Evolutionary conservation across 495 filamentous ascomycete species (phyloP), one percentile per base, ranked within the genome.

Genomic region (Clavariopsis aquatica): DNA sequence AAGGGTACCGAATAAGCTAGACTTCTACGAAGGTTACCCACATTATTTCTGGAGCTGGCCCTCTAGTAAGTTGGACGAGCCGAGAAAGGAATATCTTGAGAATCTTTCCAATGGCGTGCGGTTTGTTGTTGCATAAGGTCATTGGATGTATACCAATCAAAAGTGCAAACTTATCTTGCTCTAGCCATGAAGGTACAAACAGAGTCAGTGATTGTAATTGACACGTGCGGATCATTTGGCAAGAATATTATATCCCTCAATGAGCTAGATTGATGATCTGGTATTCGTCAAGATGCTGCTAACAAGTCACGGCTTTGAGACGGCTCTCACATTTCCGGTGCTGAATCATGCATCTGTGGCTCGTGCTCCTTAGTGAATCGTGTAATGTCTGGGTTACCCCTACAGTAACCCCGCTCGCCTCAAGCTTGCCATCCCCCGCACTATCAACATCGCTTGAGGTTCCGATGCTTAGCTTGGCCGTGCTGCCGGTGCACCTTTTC

Each of bases 41-140:
- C 65, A 68, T 31, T 68, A 64, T 28, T 49, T 59, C 58, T 68
- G 60, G 59, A 56, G 46, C 31, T 68, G 59, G 60, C 65, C 65
- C 1, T 63, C 65, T 6, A 47, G 8, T 13, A 57, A 64, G 27
- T 49, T 68, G 1, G 60, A 64, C 52, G 29, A 62, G 23, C 57
- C 58, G 17, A 49, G 64, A 24, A 28, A 49, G 28, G 65, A 68
- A 28, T 68, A 49, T 31, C n/a, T 57, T 17, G 49, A 1, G 0
- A 68, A 64, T 17, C 26, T 68, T 9, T 49, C 36, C 7, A 64
- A 68, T 24, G 65, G 65, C 1, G 52, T 68, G 20, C 36, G 60
- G 31, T 68, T 64, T 49, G 65, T 68, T 20, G 20, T 38, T 1
- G 51, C 57, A 9, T 60, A 41, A 27, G 24, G 3, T 2, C 15